phyloP scores from a whole-genome alignment of 202 grass and related monocot genomes.

The Dendrocalamus latiflorus region DNA sequence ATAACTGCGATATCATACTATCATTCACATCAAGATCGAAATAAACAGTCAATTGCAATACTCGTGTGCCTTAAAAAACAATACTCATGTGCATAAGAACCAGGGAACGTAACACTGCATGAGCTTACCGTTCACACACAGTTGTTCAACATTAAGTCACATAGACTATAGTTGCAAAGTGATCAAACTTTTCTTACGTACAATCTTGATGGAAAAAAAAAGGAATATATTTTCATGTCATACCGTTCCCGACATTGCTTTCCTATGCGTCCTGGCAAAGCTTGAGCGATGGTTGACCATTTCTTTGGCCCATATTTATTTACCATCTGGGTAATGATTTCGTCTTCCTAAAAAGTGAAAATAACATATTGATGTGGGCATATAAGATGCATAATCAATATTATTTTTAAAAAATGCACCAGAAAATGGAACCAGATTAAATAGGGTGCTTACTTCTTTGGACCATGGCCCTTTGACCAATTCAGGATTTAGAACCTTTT shows the following conservation, averaged over 20 bases:
- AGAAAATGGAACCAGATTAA: conserved; percentile 1
- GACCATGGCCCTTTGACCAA: conserved; percentile 99
- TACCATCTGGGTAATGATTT: conserved; percentile 90
- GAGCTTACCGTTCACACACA: background rate
- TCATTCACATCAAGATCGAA: background rate
- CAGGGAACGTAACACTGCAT: background rate
- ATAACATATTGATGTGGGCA: background rate
- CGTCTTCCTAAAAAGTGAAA: conserved; percentile 65
- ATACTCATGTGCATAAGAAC: background rate
- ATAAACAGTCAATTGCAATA: background rate
- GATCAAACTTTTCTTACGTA: background rate
- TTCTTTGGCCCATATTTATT: conserved; percentile 87
- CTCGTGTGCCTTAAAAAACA: background rate
- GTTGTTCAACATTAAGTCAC: background rate
- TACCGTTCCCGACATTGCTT: conserved; percentile 98
- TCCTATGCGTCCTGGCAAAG: conserved; percentile 91
- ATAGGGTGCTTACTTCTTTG: conserved; percentile 70
- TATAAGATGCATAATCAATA: background rate
- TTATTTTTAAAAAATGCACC: conserved; percentile 10
- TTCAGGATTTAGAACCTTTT: conserved; percentile 97
- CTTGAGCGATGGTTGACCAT: conserved; percentile 92
- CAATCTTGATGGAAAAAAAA: conserved; percentile 14
- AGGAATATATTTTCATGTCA: background rate
- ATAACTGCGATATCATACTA: background rate
- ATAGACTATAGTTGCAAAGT: conserved; percentile 10